These are phyloP conservation scores for Fusarium keratoplasticum DNA, from an alignment of 2,329 filamentous ascomycete species.

Conservation along the genomic window DNA sequence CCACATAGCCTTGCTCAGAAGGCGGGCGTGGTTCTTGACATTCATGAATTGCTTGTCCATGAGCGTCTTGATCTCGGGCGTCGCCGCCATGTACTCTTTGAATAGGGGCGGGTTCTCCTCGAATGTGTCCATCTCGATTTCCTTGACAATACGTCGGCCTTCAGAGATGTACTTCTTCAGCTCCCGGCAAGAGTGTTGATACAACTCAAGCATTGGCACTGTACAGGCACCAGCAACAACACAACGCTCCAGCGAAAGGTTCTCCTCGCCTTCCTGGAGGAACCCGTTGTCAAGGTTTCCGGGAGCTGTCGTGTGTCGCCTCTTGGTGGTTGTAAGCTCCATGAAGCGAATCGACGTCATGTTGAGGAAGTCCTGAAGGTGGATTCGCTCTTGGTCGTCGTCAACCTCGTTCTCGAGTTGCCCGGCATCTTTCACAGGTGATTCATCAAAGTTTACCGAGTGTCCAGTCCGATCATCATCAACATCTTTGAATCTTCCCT, in stretches of 20 bases:
- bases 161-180: constrained; percentile 97
- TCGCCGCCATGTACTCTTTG: constrained; percentile 88
- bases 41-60: constrained; percentile 99
- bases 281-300: constrained; percentile 57
- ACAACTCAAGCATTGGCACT: constrained; percentile 91
- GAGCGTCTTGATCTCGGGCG: constrained; percentile 82
- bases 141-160: constrained; percentile 87
- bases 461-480: constrained; percentile 60
- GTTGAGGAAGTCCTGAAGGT: constrained; percentile 91
- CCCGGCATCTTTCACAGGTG: constrained; percentile 53
- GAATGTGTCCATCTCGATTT: constrained; percentile 89
- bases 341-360: constrained; percentile 98
- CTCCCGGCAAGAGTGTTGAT: constrained; percentile 95
- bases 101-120: constrained; percentile 93
- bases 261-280: constrained; percentile 58
- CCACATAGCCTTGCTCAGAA: constrained; percentile 96
- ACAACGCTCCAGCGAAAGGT: constrained; percentile 76
- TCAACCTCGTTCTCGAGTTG: constrained; percentile 62
- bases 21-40: constrained; percentile 89
- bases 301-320: constrained; percentile 83
- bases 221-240: constrained; percentile 92
- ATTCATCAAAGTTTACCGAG: constrained; percentile 58
- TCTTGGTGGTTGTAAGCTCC: constrained; percentile 96
- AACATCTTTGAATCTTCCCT: constrained; percentile 66
- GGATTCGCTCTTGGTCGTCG: constrained; percentile 71